These are phyloP conservation scores for Pythium brassicae DNA, from an alignment of 352 stramenopile genomes.

Conservation along the genomic window DNA sequence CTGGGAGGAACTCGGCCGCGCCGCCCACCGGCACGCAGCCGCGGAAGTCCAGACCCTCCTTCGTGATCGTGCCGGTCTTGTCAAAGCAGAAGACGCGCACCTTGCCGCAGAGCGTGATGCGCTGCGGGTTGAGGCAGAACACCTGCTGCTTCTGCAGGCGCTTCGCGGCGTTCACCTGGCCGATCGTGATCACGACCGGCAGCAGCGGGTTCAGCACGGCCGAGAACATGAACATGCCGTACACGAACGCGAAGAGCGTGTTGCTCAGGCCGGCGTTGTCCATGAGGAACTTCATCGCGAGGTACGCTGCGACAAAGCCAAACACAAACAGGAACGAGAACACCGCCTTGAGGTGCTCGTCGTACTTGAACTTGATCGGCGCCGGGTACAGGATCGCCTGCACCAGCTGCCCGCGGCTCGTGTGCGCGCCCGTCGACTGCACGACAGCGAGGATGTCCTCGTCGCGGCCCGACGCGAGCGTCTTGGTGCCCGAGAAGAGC, in stretches of 20 bases:
- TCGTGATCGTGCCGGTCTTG: constrained; percentile 92
- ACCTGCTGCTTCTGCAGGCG: constrained; percentile 72
- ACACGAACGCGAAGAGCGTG: constrained; percentile 62
- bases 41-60: constrained; percentile 85
- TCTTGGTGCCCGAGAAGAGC: constrained; percentile 81
- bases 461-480: constrained; percentile 58
- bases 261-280: constrained; percentile 65
- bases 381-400: constrained; percentile 83
- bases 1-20: constrained; percentile 34
- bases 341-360: constrained; percentile 84
- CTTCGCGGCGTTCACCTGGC: constrained; percentile 80
- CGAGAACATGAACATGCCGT: constrained; percentile 81
- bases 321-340: constrained; percentile 78
- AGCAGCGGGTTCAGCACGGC: constrained; percentile 80
- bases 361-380: constrained; percentile 89
- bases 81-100: constrained; percentile 90
- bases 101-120: constrained; percentile 88
- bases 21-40: constrained; percentile 45
- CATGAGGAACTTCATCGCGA: constrained; percentile 74
- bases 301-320: constrained; percentile 63
- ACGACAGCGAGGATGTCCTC: constrained; percentile 77
- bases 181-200: constrained; percentile 87
- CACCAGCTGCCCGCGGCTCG: constrained; percentile 79
- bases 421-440: constrained; percentile 78
- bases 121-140: constrained; percentile 78